Evolutionary conservation across 164 flowering plant species (phyloP).

Genomic region (Malania oleifera): DNA sequence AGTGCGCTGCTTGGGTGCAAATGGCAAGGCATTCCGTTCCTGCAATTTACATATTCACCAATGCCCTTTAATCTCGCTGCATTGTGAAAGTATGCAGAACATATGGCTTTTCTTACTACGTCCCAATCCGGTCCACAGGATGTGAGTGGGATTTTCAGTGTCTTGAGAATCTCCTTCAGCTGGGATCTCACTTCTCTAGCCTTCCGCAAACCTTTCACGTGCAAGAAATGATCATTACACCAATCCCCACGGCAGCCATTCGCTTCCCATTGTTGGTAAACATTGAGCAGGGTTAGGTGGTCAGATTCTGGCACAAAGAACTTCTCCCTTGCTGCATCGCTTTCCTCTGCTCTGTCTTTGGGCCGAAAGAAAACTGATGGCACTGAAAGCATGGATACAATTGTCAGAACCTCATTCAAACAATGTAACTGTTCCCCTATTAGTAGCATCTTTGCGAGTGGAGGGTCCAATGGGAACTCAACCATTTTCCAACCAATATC

Average conservation of each 20-base stretch:
- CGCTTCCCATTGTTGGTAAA: constrained; percentile 84
- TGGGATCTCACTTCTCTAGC: constrained; percentile 95
- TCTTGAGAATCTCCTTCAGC: constrained; percentile 71
- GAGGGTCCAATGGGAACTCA: constrained; percentile 90
- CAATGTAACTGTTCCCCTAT: constrained; percentile 75
- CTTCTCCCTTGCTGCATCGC: constrained; percentile 89
- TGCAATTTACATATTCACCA: constrained; percentile 80
- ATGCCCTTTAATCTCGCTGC: constrained; percentile 79
- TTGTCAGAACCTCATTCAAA: constrained; percentile 71
- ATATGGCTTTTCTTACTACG: constrained; percentile 72
- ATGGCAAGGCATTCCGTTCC: constrained; percentile 86
- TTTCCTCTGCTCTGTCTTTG: constrained; percentile 80
- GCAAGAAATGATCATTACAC: constrained; percentile 89
- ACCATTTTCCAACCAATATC: constrained; percentile 95
- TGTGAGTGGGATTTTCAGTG: constrained; percentile 59
- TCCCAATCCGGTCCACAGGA: constrained; percentile 76
- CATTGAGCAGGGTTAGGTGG: constrained; percentile 79
- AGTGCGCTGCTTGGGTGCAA: constrained; percentile 84
- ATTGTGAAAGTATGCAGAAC: constrained; percentile 90
- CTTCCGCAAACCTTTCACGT: constrained; percentile 75
- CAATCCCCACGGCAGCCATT: constrained; percentile 78
- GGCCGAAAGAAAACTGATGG: constrained; percentile 95
- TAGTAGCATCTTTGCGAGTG: constrained; percentile 91
- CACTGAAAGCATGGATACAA: constrained; percentile 94
- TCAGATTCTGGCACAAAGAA: constrained; percentile 90